phyloP scores from a whole-genome alignment of 1,139 yeast genomes.

The Nadsonia starkeyi-henricii region DNA sequence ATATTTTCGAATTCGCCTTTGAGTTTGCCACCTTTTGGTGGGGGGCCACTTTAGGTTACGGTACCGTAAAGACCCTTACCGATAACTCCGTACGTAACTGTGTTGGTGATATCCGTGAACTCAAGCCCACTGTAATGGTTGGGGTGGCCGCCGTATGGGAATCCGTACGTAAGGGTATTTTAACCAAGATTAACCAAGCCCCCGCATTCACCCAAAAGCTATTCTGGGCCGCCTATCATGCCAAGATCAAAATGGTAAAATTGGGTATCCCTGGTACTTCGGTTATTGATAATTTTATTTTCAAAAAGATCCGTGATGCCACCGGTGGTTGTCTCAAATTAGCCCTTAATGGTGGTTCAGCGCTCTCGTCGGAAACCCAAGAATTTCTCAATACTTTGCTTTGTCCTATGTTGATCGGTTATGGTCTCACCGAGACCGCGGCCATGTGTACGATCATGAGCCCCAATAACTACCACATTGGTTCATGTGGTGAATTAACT shows the following conservation, averaged over 20 bases:
- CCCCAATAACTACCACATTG: slow-evolving; percentile 51
- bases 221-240: slow-evolving; percentile 79
- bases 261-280: slow-evolving; percentile 65
- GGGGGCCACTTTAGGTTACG: slow-evolving; percentile 89
- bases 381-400: slow-evolving; percentile 59
- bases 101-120: slow-evolving; percentile 74
- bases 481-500: slow-evolving; percentile 68
- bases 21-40: slow-evolving; percentile 71
- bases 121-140: slow-evolving; percentile 87
- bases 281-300: slow-evolving; percentile 49
- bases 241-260: slow-evolving; percentile 48
- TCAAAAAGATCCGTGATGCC: slow-evolving; percentile 82
- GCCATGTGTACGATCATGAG: slow-evolving; percentile 72
- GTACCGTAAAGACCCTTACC: slow-evolving; percentile 80
- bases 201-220: slow-evolving; percentile 61
- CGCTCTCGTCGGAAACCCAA: slow-evolving; percentile 79
- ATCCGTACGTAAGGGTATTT: slow-evolving; percentile 81
- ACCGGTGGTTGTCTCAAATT: slow-evolving; percentile 80
- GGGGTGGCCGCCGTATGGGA: slow-evolving; percentile 99
- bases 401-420: slow-evolving; percentile 87
- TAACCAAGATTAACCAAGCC: slow-evolving; percentile 55
- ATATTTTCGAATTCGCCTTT: slow-evolving; percentile 82
- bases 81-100: slow-evolving; percentile 74
- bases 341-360: slow-evolving; percentile 88
- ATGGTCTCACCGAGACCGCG: slow-evolving; percentile 92